A percentile compares a stretch with the other conserved stretches of the same genome.
phyloP scores from a whole-genome alignment of 441 rosid genomes.

The Jatropha podagrica region DNA sequence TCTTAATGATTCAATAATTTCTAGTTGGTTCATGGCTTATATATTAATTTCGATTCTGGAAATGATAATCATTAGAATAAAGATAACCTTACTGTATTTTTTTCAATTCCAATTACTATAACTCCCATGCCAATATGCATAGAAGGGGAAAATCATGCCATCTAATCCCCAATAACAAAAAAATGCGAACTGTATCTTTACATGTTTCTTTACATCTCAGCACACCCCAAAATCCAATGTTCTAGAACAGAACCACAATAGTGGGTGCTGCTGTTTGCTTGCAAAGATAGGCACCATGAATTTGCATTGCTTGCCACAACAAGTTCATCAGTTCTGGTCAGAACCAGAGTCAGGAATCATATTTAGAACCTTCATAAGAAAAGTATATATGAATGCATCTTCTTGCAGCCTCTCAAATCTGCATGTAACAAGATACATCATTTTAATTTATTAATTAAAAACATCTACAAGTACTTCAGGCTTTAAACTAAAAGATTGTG shows the following conservation, averaged over 20 bases:
- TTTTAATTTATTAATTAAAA: not conserved
- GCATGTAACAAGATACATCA: constrained; percentile 25
- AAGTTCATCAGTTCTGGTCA: constrained; percentile 12
- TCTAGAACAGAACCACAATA: not conserved
- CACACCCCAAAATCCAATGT: not conserved
- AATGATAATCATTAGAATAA: no score
- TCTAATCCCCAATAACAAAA: no score
- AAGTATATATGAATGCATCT: constrained; percentile 66
- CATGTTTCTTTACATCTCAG: not conserved
- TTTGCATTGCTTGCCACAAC: not conserved
- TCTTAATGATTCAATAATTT: no score
- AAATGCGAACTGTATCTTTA: not conserved
- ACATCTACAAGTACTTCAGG: not conserved
- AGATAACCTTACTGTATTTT: no score
- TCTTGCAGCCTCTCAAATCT: constrained; percentile 94
- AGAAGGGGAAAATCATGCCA: no score
- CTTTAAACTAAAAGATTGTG: not conserved
- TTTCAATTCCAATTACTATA: no score
- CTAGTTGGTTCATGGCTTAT: no score
- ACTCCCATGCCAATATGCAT: no score
- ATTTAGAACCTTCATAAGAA: constrained; percentile 64
- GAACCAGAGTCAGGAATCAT: constrained; percentile 53
- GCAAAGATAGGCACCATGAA: not conserved
- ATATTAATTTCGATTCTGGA: no score
- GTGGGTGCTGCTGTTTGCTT: not conserved